Percentiles rank a stretch among this genome's conserved stretches.
Evolutionary conservation across 2,329 filamentous ascomycete genomes (phyloP).

Genomic region (Huntiella abstrusa): DNA sequence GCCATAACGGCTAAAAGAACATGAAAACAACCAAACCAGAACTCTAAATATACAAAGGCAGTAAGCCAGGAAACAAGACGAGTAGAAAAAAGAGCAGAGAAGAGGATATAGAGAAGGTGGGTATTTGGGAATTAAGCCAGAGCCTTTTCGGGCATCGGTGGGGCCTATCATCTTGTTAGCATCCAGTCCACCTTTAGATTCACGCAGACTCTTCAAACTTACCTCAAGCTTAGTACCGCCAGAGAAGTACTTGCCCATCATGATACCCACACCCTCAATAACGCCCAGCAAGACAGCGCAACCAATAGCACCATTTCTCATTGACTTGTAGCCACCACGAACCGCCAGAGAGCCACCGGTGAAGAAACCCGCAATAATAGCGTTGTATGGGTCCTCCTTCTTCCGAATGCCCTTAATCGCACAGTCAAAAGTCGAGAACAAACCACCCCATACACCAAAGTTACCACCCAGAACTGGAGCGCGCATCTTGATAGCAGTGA

Average conservation of each 20-base stretch:
- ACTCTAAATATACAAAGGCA: constrained; percentile 10
- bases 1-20: constrained; percentile 4
- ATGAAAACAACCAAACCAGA: constrained; percentile 6
- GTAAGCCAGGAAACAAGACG: not conserved
- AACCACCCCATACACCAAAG: constrained; percentile 92
- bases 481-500: constrained; percentile 94
- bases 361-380: constrained; percentile 93
- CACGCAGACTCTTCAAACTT: constrained; percentile 15
- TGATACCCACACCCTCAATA: constrained; percentile 94
- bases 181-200: not conserved
- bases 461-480: constrained; percentile 93
- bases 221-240: constrained; percentile 72
- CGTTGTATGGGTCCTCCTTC: constrained; percentile 98
- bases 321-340: constrained; percentile 77
- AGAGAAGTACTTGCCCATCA: constrained; percentile 85
- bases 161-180: constrained; percentile 14
- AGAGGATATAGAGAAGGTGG: not conserved
- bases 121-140: constrained; percentile 16
- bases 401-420: constrained; percentile 82
- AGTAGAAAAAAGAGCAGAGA: not conserved
- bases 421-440: constrained; percentile 94
- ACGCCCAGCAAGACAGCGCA: constrained; percentile 87
- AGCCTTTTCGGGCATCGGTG: constrained; percentile 17
- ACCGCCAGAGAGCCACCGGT: constrained; percentile 84
- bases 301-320: constrained; percentile 87